These are phyloP conservation scores for Pichia cactophila DNA, from an alignment of 1,139 yeast genomes.

Conservation along the genomic window DNA sequence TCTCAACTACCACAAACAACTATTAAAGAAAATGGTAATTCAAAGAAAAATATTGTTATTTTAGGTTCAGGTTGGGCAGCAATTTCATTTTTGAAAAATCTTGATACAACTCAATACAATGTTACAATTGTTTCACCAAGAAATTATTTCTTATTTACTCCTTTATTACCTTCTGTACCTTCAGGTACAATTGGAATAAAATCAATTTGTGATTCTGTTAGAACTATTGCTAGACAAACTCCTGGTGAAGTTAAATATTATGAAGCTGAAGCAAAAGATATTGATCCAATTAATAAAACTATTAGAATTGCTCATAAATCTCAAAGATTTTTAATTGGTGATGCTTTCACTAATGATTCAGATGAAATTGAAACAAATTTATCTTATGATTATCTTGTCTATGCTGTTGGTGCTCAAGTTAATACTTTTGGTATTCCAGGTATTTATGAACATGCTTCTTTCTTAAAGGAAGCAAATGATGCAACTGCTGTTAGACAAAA, in stretches of 20 bases:
- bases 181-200: slow-evolving; percentile 53
- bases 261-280: slow-evolving; percentile 55
- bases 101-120: slow-evolving; percentile 53
- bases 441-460: slow-evolving; percentile 57
- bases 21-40: slow-evolving; percentile 57
- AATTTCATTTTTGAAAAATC: slow-evolving; percentile 45
- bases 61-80: slow-evolving; percentile 64
- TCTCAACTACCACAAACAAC: slow-evolving; percentile 53
- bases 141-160: slow-evolving; percentile 56
- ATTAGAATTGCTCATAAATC: slow-evolving; percentile 49
- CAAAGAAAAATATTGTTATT: slow-evolving; percentile 68
- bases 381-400: slow-evolving; percentile 65
- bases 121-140: slow-evolving; percentile 57
- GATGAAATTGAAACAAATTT: slow-evolving; percentile 41
- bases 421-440: slow-evolving; percentile 79
- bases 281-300: slow-evolving; percentile 44
- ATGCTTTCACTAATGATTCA: slow-evolving; percentile 35
- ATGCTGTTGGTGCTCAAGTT: slow-evolving; percentile 83
- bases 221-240: slow-evolving; percentile 40
- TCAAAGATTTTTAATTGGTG: slow-evolving; percentile 42
- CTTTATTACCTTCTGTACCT: slow-evolving; percentile 54
- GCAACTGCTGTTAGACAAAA: slow-evolving; percentile 48
- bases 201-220: slow-evolving; percentile 51
- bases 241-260: slow-evolving; percentile 52
- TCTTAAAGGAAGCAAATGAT: slow-evolving; percentile 53